Percentiles rank a stretch among this genome's conserved stretches.
phyloP scores from a whole-genome alignment of 176 grass and related monocot genomes.

The Rhipidocladum racemiflorum region DNA sequence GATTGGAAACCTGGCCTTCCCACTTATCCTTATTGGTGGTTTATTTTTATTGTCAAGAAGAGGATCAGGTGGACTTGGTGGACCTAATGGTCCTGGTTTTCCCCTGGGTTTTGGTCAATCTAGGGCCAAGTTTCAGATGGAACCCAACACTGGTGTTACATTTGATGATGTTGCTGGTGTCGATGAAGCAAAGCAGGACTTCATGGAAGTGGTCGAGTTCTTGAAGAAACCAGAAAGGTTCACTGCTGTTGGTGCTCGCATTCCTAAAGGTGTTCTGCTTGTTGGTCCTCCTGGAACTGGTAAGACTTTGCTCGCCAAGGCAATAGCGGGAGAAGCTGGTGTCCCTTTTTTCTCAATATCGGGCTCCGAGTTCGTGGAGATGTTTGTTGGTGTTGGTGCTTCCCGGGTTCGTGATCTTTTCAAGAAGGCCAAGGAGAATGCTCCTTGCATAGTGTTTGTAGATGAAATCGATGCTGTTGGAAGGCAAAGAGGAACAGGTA shows the following conservation, averaged over 20 bases:
- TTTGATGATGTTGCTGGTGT: conserved; percentile 97
- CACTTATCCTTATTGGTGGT: conserved; percentile 91
- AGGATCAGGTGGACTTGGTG: conserved; percentile 80
- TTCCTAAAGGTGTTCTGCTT: conserved; percentile 98
- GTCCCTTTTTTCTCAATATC: conserved; percentile 99
- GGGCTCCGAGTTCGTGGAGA: conserved; percentile 96
- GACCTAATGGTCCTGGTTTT: conserved; percentile 82
- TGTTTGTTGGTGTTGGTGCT: conserved; percentile 98
- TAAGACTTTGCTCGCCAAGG: conserved; percentile 96
- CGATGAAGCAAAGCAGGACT: conserved; percentile 92
- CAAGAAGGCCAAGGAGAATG: conserved; percentile 98
- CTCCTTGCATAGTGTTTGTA: conserved; percentile 96
- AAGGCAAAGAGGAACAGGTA: conserved; percentile 86
- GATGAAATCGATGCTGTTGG: conserved; percentile 95
- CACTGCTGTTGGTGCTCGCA: conserved; percentile 94
- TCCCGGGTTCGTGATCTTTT: conserved; percentile 95
- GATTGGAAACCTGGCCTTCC: conserved; percentile 93
- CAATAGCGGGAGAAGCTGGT: conserved; percentile 94
- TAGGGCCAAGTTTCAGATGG: conserved; percentile 98
- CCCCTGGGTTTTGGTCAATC: conserved; percentile 91
- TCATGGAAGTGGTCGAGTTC: conserved; percentile 99
- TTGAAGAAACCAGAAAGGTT: conserved; percentile 97
- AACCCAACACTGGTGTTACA: conserved; percentile 94
- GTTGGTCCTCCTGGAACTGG: conserved; percentile 93
- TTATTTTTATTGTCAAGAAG: conserved; percentile 88